Evolutionary conservation across 208 protist species (phyloP).

Genomic region (Borovskyia barvae): DNA sequence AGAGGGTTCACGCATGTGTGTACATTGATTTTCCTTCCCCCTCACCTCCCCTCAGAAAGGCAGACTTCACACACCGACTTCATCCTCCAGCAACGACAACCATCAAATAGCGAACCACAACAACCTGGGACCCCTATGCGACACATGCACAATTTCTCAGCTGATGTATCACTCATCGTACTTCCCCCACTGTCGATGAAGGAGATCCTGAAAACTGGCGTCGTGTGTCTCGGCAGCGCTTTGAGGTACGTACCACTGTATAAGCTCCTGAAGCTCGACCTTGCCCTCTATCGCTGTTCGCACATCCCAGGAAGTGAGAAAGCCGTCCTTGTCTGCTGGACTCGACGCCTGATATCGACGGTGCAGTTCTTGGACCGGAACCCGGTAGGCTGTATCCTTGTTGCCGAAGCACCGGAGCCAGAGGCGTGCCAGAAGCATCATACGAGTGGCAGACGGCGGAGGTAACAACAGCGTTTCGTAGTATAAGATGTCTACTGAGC

Average conservation of each 20-base stretch:
- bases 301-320: constrained; percentile 82
- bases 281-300: constrained; percentile 41
- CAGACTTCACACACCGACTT: no score
- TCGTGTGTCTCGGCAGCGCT: constrained; percentile 49
- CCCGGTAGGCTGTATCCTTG: constrained; percentile 42
- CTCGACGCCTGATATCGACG: constrained; percentile 46
- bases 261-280: constrained; percentile 47
- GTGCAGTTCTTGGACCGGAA: constrained; percentile 70
- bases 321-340: constrained; percentile 65
- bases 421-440: constrained; percentile 77
- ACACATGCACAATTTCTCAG: no score
- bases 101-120: no score
- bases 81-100: no score
- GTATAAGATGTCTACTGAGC: constrained; percentile 65
- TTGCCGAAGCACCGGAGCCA: constrained; percentile 51
- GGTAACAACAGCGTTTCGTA: constrained; percentile 66
- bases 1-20: no score
- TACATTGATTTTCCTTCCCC: no score
- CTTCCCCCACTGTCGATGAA: constrained; percentile 61
- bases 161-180: constrained; percentile 23
- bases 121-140: no score
- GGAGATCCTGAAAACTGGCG: constrained; percentile 61
- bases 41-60: no score
- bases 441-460: constrained; percentile 41
- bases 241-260: constrained; percentile 77